A percentile compares a stretch with the other conserved stretches of the same genome.
Conservation (phyloP, 2,329 filamentous ascomycete species). For the Apiospora aurea region DNA sequence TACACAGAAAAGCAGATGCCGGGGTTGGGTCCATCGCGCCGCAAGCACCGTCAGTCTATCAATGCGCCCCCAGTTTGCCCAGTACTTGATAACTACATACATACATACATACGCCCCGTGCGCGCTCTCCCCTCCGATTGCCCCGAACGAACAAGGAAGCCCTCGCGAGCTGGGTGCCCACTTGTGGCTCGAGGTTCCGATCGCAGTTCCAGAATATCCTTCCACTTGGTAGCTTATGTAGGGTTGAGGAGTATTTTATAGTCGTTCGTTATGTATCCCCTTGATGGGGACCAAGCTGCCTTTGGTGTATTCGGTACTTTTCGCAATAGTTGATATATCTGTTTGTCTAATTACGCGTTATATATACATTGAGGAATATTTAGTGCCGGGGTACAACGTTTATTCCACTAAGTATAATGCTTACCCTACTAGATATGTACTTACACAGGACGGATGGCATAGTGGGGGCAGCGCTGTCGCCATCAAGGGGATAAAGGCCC, state of each 20-base stretch:
- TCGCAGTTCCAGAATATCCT: slow-evolving; percentile 7
- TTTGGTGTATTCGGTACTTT: no score
- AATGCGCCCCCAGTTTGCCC: neutral
- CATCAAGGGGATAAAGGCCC: no score
- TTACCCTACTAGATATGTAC: no score
- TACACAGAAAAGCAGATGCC: neutral
- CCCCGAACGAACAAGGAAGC: slow-evolving; percentile 2
- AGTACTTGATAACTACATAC: slow-evolving; percentile 8
- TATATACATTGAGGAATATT: no score
- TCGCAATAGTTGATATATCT: no score
- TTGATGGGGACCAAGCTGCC: no score
- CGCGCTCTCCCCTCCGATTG: neutral
- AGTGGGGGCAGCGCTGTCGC: no score
- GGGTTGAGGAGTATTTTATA: neutral
- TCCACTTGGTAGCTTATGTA: neutral
- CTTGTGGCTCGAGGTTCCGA: slow-evolving; percentile 15
- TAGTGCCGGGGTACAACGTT: no score
- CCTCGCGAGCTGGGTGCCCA: slow-evolving; percentile 18
- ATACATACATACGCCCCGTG: slow-evolving; percentile 16
- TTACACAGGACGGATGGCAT: no score
- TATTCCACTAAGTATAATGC: no score
- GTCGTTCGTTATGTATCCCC: neutral
- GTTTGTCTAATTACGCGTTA: no score
- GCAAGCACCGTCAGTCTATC: slow-evolving; percentile 12
- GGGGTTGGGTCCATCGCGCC: slow-evolving; percentile 10